phyloP scores from a whole-genome alignment of 2,329 filamentous ascomycete species.

The Xylaria sp. region DNA sequence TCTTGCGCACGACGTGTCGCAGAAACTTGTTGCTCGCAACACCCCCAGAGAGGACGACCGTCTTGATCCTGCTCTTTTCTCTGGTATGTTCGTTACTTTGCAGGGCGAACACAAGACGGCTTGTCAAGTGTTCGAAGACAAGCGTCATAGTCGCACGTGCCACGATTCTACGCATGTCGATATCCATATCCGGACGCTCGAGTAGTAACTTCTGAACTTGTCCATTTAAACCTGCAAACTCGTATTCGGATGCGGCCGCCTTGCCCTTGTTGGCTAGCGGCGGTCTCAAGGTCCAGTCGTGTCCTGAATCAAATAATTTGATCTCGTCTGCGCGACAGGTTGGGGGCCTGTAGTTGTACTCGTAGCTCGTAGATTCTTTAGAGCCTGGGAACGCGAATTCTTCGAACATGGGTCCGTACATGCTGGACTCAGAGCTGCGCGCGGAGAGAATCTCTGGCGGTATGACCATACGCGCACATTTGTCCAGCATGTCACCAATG shows the following conservation, averaged over 20 bases:
- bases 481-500: conserved; percentile 91
- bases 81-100: conserved; percentile 25
- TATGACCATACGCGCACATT: conserved; percentile 80
- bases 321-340: conserved; percentile 67
- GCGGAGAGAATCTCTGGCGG: conserved; percentile 64
- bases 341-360: conserved; percentile 67
- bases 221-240: conserved; percentile 78
- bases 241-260: conserved; percentile 69
- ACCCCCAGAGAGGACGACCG: conserved; percentile 84
- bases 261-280: conserved; percentile 66
- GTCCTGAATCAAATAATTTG: conserved; percentile 51
- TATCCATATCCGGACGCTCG: conserved; percentile 51
- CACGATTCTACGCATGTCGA: conserved; percentile 72
- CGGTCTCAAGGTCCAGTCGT: conserved; percentile 72
- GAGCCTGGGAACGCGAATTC: conserved; percentile 74
- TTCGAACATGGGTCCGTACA: conserved; percentile 85
- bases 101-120: conserved; percentile 76
- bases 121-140: conserved; percentile 87
- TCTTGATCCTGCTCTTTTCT: conserved; percentile 28
- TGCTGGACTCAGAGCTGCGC: conserved; percentile 66
- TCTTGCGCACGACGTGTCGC: conserved; percentile 67
- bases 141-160: conserved; percentile 80
- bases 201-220: conserved; percentile 67
- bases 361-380: conserved; percentile 45
- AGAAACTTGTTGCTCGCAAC: conserved; percentile 89